Base-by-base conservation (phyloP, 257 asterid species). In the Osmanthus fragrans region DNA sequence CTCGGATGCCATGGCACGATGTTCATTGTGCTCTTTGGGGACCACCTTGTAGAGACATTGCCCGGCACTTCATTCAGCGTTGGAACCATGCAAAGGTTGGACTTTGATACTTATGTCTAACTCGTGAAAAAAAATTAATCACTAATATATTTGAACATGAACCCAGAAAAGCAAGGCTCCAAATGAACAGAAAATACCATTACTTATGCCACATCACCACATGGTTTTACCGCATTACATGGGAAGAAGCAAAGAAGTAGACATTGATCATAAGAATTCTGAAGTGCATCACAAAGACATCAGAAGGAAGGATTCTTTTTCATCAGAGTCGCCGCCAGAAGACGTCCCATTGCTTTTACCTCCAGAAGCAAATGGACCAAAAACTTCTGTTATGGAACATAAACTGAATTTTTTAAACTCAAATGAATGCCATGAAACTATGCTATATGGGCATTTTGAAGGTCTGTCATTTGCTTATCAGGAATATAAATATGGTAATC, bases 1-100 rank as follows among this genome's bases (percentile, higher is more conserved):
- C 99, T 13, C 97, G 99, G 37, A 95, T 95, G 99, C 98, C 99
- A 56, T 95, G 99, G 99, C 99, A 95, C 30, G 99, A 95, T 73
- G 99, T 95, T 84, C 99, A 95, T 60, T 95, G 99, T 75, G 97
- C 99, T 23, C 82, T 95, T 33, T 95, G 99, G 99, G 99, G 98
- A 25, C 97, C 97, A 34, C 88, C 99, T 64, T 95, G 98, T 83
- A 93, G 91, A 89, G 98, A 95, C 81, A 84, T 95, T 73, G 98
- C 99, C 39, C 89, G 97, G 84, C 99, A 95, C 83, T 95, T 93
- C 79, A 92, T 92, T 86, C 98, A 93, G 78, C 97, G 99, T 34
- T 95, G 99, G 99, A 95, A 95, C 88, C 97, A 95, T 82, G 99
- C 98, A 34, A 95, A 94, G 97, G 99, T 90, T 72, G 71, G 85